Evolutionary conservation across 2,329 filamentous ascomycete genomes (phyloP).

Genomic region (Chrysosporium queenslandicum): DNA sequence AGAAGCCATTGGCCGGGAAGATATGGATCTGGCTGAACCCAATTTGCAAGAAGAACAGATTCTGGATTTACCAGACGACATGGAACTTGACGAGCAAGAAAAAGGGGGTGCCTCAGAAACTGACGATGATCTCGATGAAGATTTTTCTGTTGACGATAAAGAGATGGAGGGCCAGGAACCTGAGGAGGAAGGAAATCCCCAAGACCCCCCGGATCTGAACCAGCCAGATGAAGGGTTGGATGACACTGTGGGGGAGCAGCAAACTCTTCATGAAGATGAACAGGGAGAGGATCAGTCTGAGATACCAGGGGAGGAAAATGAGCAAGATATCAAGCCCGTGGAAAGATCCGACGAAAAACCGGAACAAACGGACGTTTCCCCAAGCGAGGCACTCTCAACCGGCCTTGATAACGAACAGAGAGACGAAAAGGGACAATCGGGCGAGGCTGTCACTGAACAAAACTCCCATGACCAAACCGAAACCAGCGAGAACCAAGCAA

Average conservation of each 20-base stretch:
- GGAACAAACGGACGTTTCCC: slow-evolving; percentile 45
- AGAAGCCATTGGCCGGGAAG: slow-evolving; percentile 52
- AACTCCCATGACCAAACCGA: slow-evolving; percentile 40
- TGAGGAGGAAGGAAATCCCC: slow-evolving; percentile 22
- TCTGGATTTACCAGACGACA: slow-evolving; percentile 75
- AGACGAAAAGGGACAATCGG: slow-evolving; percentile 39
- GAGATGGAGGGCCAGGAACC: slow-evolving; percentile 23
- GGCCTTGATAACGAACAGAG: slow-evolving; percentile 35
- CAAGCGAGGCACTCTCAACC: slow-evolving; percentile 34
- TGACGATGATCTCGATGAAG: slow-evolving; percentile 40
- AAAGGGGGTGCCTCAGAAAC: slow-evolving; percentile 45
- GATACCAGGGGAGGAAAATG: slow-evolving; percentile 41
- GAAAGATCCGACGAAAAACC: slow-evolving; percentile 43
- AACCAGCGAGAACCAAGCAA: slow-evolving; percentile 37
- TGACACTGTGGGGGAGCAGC: slow-evolving; percentile 23
- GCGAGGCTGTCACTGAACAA: slow-evolving; percentile 35
- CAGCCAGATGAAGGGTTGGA: slow-evolving; percentile 26
- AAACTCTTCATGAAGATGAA: slow-evolving; percentile 41
- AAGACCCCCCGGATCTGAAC: slow-evolving; percentile 27
- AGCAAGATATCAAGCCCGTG: slow-evolving; percentile 39
- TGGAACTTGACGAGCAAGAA: slow-evolving; percentile 65
- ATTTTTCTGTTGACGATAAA: slow-evolving; percentile 34
- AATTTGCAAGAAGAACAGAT: slow-evolving; percentile 73
- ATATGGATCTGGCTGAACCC: slow-evolving; percentile 57
- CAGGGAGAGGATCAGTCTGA: slow-evolving; percentile 23